These are phyloP conservation scores for Pythium oligandrum DNA, from an alignment of 352 stramenopile species.

Conservation along the genomic window DNA sequence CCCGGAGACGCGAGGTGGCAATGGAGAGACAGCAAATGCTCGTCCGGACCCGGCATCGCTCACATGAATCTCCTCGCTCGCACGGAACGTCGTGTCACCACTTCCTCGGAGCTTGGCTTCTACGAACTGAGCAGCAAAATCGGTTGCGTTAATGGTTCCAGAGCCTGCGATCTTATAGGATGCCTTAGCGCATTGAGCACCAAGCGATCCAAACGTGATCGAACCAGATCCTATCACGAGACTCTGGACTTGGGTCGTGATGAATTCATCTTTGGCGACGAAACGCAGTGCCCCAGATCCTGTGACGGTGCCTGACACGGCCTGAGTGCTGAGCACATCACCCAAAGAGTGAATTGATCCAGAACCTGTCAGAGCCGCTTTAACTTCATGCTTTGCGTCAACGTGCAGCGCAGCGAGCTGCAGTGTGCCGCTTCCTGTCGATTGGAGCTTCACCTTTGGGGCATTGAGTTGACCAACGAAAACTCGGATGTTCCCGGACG, in stretches of 20 bases:
- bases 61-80: constrained; percentile 2
- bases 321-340: constrained; percentile 6
- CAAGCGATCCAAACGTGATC: no score
- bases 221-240: not conserved
- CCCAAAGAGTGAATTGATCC: constrained; percentile 13
- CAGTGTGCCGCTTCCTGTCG: constrained; percentile 19
- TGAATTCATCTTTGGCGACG: constrained; percentile 14
- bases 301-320: constrained; percentile 9
- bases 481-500: constrained; percentile 15
- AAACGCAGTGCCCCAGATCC: constrained; percentile 21
- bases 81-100: constrained; percentile 15
- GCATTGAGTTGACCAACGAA: constrained; percentile 13
- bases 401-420: constrained; percentile 12
- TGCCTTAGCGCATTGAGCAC: no score
- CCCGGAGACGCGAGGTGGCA: constrained; percentile 7
- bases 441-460: constrained; percentile 1
- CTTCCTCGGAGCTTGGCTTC: constrained; percentile 14
- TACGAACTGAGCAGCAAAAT: constrained; percentile 12
- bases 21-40: constrained; percentile 11
- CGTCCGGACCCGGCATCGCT: constrained; percentile 14
- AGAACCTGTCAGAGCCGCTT: constrained; percentile 4
- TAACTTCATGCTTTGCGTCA: constrained; percentile 1
- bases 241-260: constrained; percentile 10
- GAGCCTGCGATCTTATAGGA: constrained; percentile 9
- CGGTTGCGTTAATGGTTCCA: constrained; percentile 15